phyloP scores from a whole-genome alignment of 225 moss, liverwort and hornwort species.

The Antitrichia curtipendula region DNA sequence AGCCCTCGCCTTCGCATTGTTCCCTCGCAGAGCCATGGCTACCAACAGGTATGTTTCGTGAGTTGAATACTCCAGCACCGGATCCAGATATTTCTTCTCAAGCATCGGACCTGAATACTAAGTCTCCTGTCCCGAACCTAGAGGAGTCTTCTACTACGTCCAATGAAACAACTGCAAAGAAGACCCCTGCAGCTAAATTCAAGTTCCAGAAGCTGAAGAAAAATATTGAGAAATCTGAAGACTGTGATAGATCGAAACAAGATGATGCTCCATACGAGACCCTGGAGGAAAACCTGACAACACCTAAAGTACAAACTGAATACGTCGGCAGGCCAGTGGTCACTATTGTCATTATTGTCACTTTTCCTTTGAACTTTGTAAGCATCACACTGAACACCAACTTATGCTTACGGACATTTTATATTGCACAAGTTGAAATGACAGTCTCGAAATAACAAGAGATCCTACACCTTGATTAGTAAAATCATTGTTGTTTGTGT shows the following conservation, averaged over 20 bases:
- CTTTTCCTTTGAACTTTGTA: slow-evolving; percentile 27
- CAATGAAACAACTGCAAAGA: neutral
- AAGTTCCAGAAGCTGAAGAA: slow-evolving; percentile 12
- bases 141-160: neutral
- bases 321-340: slow-evolving; percentile 31
- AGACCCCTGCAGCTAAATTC: neutral
- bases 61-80: slow-evolving; percentile 3
- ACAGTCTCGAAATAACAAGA: neutral
- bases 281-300: neutral
- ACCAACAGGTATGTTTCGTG: slow-evolving; percentile 21
- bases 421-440: neutral
- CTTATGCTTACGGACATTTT: neutral
- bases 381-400: neutral
- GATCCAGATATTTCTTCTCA: neutral
- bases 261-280: neutral
- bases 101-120: neutral
- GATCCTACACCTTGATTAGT: neutral
- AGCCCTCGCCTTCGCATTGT: neutral
- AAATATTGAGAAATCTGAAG: neutral
- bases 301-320: slow-evolving; percentile 10
- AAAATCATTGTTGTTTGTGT: neutral
- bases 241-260: neutral
- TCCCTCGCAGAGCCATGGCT: slow-evolving; percentile 28
- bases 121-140: neutral
- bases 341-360: slow-evolving; percentile 9